Conservation (phyloP, 2,329 filamentous ascomycete genomes). For the Pseudogymnoascus pannorum region DNA sequence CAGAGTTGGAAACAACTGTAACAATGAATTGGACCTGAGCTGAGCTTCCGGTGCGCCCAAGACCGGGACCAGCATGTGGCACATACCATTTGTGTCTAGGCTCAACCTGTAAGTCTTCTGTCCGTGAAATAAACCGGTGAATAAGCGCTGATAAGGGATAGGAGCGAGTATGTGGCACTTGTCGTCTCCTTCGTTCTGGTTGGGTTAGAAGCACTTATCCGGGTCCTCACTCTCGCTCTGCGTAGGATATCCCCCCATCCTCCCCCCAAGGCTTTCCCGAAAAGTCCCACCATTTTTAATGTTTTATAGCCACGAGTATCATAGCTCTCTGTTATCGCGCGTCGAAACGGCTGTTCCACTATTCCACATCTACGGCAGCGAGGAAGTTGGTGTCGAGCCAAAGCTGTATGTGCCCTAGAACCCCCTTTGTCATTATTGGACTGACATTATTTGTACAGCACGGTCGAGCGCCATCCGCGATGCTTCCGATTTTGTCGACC, state of each 20-base stretch:
- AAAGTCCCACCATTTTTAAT: constrained; percentile 11
- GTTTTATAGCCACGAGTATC: constrained; percentile 59
- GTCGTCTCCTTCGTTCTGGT: constrained; percentile 78
- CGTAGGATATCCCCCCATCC: constrained; percentile 46
- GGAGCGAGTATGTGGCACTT: constrained; percentile 81
- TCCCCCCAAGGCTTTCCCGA: neutral
- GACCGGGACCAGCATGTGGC: neutral
- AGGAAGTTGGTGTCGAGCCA: constrained; percentile 61
- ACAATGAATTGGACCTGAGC: neutral
- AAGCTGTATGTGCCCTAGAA: constrained; percentile 49
- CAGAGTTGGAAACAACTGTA: neutral
- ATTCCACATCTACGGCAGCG: constrained; percentile 62
- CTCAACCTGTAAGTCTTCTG: constrained; percentile 1
- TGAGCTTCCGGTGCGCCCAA: neutral
- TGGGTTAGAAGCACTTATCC: constrained; percentile 71
- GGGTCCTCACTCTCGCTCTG: constrained; percentile 79
- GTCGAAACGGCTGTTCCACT: constrained; percentile 77
- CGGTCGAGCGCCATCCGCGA: constrained; percentile 73
- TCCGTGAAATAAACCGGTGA: neutral
- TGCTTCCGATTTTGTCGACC: constrained; percentile 84
- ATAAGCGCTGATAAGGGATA: constrained; percentile 28
- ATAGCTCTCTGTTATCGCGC: constrained; percentile 75
- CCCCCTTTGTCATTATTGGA: constrained; percentile 53
- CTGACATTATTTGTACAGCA: constrained; percentile 36
- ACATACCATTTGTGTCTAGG: constrained; percentile 1